Evolutionary conservation across 2,329 filamentous ascomycete genomes (phyloP).

Genomic region (Colletotrichum orbiculare): DNA sequence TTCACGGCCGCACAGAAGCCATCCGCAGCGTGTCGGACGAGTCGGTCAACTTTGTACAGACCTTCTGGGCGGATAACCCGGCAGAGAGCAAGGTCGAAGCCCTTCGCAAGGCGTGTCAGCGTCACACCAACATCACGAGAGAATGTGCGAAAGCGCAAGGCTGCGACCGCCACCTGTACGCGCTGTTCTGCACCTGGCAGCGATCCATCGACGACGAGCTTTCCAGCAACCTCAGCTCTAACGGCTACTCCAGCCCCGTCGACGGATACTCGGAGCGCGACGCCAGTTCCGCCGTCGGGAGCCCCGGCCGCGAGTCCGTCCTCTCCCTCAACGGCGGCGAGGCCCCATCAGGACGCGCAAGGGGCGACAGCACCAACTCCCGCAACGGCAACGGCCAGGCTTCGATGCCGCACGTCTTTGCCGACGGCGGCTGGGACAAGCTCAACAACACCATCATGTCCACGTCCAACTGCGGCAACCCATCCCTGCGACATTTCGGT

Average conservation of each 20-base stretch:
- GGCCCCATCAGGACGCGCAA: slow-evolving; percentile 39
- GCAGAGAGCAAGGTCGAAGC: slow-evolving; percentile 86
- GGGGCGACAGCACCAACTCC: slow-evolving; percentile 67
- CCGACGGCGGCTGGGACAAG: slow-evolving; percentile 91
- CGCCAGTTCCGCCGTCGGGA: slow-evolving; percentile 58
- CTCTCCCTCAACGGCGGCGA: slow-evolving; percentile 54
- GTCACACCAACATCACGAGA: slow-evolving; percentile 82
- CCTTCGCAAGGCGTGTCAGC: slow-evolving; percentile 83
- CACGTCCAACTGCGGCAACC: slow-evolving; percentile 99
- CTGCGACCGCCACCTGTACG: slow-evolving; percentile 93
- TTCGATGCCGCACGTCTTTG: slow-evolving; percentile 82
- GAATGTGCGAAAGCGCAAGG: slow-evolving; percentile 91
- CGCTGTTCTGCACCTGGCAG: slow-evolving; percentile 95
- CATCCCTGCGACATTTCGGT: slow-evolving; percentile 92
- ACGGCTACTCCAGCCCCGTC: slow-evolving; percentile 72
- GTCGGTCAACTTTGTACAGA: slow-evolving; percentile 87
- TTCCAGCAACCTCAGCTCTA: slow-evolving; percentile 64
- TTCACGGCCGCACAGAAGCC: slow-evolving; percentile 95
- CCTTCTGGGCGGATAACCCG: slow-evolving; percentile 94
- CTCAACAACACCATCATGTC: slow-evolving; percentile 94
- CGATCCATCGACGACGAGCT: slow-evolving; percentile 81
- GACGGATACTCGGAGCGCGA: slow-evolving; percentile 62
- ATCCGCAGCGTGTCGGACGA: slow-evolving; percentile 87
- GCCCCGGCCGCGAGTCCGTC: slow-evolving; percentile 63
- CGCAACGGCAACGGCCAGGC: slow-evolving; percentile 53